Evolutionary conservation across 2,329 filamentous ascomycete species (phyloP), one percentile per base, ranked within the genome.

Genomic region (Penicillium palitans): DNA sequence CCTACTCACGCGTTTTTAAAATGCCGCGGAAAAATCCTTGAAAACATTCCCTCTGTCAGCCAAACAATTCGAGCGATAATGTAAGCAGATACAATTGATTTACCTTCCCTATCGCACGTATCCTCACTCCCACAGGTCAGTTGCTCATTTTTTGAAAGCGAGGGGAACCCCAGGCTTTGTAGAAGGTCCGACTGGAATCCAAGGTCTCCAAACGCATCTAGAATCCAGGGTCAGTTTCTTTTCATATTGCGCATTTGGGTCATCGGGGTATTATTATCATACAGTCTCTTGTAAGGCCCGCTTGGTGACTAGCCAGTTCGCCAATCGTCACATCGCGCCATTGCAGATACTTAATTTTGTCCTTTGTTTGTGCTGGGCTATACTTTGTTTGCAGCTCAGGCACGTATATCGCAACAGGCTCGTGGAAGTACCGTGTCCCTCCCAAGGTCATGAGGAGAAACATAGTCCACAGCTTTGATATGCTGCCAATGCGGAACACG

Each of bases 401-500:
- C 4, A 73, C 49, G 52, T 70, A 71, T 8, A 67, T 61, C 2
- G 58, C 54, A 17, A 73, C 51, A 0, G 65, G 67, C 25, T 69
- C 61, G 6, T 64, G 25, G 31, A 69, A 68, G 15, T 52, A 41
- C 17, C 53, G 54, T 12, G 63, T 52, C 6, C 68, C 68, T 4
- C 50, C 60, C 46, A 67, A 69, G 12, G 74, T 66, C 19, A 78
- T 60, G 13, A 75, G 68, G 0, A 73, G 45, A 24, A 76, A 70
- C 19, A 77, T 71, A 0, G 78, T 78, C 61, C 75, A 76, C 19
- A 79, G 56, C 58, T 80, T 81, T 1, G 76, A 78, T 29, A 77
- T 53, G 48, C 78, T 80, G 0, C 73, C 77, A 17, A 79, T 68
- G 10, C 79, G 74, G 61, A 78, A 80, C 2, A 80, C 71, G 0